phyloP scores from a whole-genome alignment of 1,284 basidiomycete genomes.

The Schizophyllum amplum region DNA sequence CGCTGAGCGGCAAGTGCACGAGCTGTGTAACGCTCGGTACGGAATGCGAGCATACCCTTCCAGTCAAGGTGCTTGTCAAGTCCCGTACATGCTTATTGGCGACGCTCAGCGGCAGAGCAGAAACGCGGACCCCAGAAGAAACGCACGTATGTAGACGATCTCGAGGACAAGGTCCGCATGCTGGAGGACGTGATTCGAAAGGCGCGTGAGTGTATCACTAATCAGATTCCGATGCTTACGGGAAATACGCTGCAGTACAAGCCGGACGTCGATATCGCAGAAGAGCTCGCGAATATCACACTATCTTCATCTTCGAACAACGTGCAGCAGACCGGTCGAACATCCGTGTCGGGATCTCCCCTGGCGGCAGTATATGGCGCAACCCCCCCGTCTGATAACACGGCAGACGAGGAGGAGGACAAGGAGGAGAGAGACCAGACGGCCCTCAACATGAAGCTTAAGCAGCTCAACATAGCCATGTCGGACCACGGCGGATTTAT shows the following conservation, averaged over 20 bases:
- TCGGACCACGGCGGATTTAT: slow-evolving; percentile 39
- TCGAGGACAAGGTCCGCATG: slow-evolving; percentile 49
- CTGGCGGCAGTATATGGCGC: neutral
- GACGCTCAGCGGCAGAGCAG: slow-evolving; percentile 17
- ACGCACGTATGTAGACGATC: slow-evolving; percentile 39
- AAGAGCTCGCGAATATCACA: neutral
- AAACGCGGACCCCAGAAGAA: slow-evolving; percentile 66
- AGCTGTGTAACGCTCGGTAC: slow-evolving; percentile 57
- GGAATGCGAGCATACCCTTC: slow-evolving; percentile 57
- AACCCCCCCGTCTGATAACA: neutral
- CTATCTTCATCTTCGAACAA: neutral
- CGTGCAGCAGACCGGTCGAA: neutral
- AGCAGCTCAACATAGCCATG: slow-evolving; percentile 25
- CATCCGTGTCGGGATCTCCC: neutral
- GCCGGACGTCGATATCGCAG: neutral
- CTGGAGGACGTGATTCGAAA: slow-evolving; percentile 45
- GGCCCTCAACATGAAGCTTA: slow-evolving; percentile 15
- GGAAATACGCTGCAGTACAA: slow-evolving; percentile 1
- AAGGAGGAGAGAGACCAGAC: neutral
- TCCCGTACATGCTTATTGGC: neutral
- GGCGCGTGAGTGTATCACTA: slow-evolving; percentile 19
- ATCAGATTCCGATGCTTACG: neutral
- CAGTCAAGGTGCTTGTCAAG: slow-evolving; percentile 38
- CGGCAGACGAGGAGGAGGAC: neutral
- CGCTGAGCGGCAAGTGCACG: slow-evolving; percentile 51